phyloP scores from a whole-genome alignment of 75 land plant species.

The Sequoia sempervirens region DNA sequence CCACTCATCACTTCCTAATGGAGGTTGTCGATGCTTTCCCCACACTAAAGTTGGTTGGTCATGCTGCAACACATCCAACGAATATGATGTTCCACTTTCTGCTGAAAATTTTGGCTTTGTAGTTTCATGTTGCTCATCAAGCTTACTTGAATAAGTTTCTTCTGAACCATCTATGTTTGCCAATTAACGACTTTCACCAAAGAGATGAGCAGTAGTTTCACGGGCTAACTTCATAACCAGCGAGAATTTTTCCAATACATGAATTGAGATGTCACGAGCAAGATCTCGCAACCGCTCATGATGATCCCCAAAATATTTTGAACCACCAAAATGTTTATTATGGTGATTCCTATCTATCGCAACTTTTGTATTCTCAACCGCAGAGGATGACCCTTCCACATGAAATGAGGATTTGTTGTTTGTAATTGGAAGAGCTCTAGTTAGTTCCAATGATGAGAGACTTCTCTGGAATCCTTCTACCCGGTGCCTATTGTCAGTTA shows the following conservation, averaged over 20 bases:
- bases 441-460: conserved; percentile 87
- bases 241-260: conserved; percentile 94
- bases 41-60: no score
- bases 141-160: conserved; percentile 9
- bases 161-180: conserved; percentile 26
- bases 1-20: no score
- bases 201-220: conserved; percentile 88
- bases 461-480: no score
- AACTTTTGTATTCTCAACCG: conserved; percentile 17
- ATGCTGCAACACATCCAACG: conserved; percentile 5
- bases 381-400: conserved; percentile 14
- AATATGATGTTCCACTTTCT: neutral
- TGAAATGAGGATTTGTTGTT: conserved; percentile 26
- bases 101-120: neutral
- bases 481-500: no score
- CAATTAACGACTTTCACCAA: conserved; percentile 59
- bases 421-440: conserved; percentile 60
- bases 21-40: no score
- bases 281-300: conserved; percentile 60
- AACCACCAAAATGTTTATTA: conserved; percentile 10
- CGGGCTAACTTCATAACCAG: conserved; percentile 96
- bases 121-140: neutral
- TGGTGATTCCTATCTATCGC: neutral
- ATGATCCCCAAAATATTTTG: conserved; percentile 24
- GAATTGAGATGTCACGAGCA: conserved; percentile 79